Conservation (phyloP, 2,329 filamentous ascomycete genomes). For the Fusarium sp. region DNA sequence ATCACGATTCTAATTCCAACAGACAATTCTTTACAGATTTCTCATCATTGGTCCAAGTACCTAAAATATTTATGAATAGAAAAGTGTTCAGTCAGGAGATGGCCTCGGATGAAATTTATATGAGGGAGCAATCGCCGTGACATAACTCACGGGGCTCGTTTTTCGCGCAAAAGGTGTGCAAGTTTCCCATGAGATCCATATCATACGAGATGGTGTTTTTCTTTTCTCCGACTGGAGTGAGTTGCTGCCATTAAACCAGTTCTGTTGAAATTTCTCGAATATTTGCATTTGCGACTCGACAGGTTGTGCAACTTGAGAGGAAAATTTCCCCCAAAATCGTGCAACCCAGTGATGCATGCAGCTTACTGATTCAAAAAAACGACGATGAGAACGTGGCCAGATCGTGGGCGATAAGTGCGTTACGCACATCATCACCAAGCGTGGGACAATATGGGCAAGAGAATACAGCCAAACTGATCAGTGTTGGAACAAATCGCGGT, state of each 20-base stretch:
- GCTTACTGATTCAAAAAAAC: background rate
- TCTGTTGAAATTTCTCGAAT: background rate
- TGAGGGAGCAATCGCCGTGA: background rate
- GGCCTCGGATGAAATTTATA: too few species aligned
- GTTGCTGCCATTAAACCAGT: background rate
- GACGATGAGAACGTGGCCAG: background rate
- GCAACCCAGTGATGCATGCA: constrained; percentile 5
- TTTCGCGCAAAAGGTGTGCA: too few species aligned
- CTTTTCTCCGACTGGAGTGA: background rate
- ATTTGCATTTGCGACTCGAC: background rate
- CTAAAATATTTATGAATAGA: background rate
- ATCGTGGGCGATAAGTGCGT: background rate
- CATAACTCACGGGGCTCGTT: too few species aligned
- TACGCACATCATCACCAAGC: background rate
- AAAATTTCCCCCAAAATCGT: background rate
- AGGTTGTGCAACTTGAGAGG: background rate
- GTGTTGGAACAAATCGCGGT: background rate
- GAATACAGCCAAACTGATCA: too few species aligned
- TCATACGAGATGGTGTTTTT: background rate
- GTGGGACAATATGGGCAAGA: background rate
- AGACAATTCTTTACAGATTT: background rate
- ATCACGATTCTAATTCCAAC: background rate
- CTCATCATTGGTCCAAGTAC: background rate
- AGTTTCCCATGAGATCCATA: too few species aligned
- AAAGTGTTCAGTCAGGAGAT: too few species aligned